Evolutionary conservation across 108 stramenopile genomes (phyloP), one percentile per base, ranked within the genome.

Genomic region (Cyclotella cryptica): DNA sequence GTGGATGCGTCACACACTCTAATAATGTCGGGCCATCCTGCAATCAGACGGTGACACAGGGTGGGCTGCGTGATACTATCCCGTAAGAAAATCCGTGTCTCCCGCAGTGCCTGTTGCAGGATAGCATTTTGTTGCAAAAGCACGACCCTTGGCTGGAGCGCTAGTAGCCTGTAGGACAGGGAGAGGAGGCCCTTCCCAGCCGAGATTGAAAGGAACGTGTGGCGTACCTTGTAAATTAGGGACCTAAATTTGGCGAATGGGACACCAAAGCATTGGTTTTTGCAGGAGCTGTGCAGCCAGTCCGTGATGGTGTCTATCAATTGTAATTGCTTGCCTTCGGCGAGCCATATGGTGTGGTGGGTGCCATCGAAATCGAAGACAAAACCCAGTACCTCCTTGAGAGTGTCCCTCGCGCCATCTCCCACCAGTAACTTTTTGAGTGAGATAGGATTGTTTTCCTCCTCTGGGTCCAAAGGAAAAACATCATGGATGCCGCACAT

Each of bases 121-220:
- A 5, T 14, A 5, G 1, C 3, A 9, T 59, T 59, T 35, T 14
- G 21, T 18, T 28, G 22, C 5, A 4, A 27, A 13, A 22, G 9
- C 13, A 59, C 58, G 22, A 22, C 4, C 3, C 3, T 46, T 29
- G 35, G 85, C 83, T 71, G 73, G 71, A 27, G 72, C 74, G 39
- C 60, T 72, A 1, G 78, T 22, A n/a, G 55, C 52, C 41, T 77
- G 79, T 19, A 53, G 66, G 0, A 78, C 63, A 5, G 86, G 79
- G 0, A 46, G 53, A 18, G 69, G 55, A 29, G n/a, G 24, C 84
- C 79, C 70, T 11, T 30, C 1, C 49, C 3, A 7, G 49, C 49
- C 19, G 3, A 35, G 19, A 63, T 58, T 35, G 22, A 61, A 44
- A 27, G 47, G 41, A 22, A 74, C 42, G 51, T 49, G 49, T 35